These are phyloP conservation scores for Apiospora pterosperma DNA, from an alignment of 2,329 filamentous ascomycete species.

Conservation along the genomic window DNA sequence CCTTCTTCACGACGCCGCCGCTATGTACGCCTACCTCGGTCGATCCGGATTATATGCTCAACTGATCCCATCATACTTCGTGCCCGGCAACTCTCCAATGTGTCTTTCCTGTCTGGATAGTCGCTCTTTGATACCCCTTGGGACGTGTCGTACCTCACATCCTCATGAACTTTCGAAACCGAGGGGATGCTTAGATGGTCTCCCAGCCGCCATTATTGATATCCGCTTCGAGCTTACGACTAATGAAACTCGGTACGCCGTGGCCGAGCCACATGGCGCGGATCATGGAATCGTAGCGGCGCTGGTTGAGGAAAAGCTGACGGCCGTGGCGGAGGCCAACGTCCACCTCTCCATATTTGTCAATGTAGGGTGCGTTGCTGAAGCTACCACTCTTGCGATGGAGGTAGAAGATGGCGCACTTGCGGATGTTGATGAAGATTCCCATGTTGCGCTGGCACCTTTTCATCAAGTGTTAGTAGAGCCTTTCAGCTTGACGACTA, in stretches of 20 bases:
- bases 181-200: constrained; percentile 49
- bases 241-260: constrained; percentile 83
- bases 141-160: not conserved
- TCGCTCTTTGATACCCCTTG: not conserved
- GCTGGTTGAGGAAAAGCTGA: constrained; percentile 90
- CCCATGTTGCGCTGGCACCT: constrained; percentile 88
- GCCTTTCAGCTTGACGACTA: constrained; percentile 3
- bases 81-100: not conserved
- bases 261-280: constrained; percentile 84
- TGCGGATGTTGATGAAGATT: constrained; percentile 95
- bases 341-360: constrained; percentile 93
- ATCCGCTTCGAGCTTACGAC: constrained; percentile 85
- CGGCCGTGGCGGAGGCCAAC: constrained; percentile 83
- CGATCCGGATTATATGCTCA: not conserved
- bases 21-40: not conserved
- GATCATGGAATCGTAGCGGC: constrained; percentile 84
- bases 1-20: not conserved
- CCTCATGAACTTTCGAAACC: not conserved
- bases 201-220: constrained; percentile 99
- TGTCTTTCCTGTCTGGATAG: not conserved
- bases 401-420: constrained; percentile 87
- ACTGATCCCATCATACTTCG: not conserved
- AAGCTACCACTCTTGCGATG: constrained; percentile 81
- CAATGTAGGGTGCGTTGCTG: constrained; percentile 86
- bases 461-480: constrained; percentile 20